Percentiles rank a stretch among this genome's conserved stretches.
Conservation (phyloP, 305 asterid genomes). For the Nicotiana rustica region DNA sequence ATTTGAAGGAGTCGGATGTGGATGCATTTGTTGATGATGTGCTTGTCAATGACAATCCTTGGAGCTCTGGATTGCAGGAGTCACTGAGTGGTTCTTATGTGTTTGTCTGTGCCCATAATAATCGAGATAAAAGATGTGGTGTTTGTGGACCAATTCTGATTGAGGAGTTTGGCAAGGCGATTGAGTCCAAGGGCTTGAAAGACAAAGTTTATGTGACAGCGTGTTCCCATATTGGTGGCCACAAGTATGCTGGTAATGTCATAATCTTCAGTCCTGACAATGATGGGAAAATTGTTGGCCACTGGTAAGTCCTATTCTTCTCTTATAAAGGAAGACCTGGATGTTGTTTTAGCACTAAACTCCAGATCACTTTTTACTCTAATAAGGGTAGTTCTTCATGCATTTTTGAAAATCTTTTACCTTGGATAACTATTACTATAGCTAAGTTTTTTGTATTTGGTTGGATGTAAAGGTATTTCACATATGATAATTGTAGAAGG, state of each 20-base stretch:
- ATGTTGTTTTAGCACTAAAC: neutral
- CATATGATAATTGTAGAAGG: neutral
- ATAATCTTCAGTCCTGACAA: conserved; percentile 67
- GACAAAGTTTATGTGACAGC: conserved; percentile 72
- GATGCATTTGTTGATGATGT: conserved; percentile 88
- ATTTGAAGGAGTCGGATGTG: conserved; percentile 63
- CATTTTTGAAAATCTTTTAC: neutral
- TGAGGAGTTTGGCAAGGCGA: conserved; percentile 74
- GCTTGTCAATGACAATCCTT: conserved; percentile 75
- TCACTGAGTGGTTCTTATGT: conserved; percentile 78
- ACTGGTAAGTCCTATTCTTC: conserved; percentile 65
- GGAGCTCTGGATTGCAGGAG: conserved; percentile 72
- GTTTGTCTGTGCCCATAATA: conserved; percentile 89
- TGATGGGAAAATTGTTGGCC: conserved; percentile 75
- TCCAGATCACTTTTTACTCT: conserved; percentile 4
- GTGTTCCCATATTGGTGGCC: conserved; percentile 97
- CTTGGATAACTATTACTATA: neutral
- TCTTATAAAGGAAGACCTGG: conserved; percentile 2
- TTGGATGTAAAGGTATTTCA: neutral
- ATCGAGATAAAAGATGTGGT: conserved; percentile 90
- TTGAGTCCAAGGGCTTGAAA: conserved; percentile 63
- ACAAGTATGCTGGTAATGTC: conserved; percentile 95
- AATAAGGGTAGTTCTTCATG: neutral
- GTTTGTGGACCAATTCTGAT: conserved; percentile 95
- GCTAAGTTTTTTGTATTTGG: neutral